Base-by-base conservation (phyloP, 208 protist genomes). In the Trypanosoma avium region DNA sequence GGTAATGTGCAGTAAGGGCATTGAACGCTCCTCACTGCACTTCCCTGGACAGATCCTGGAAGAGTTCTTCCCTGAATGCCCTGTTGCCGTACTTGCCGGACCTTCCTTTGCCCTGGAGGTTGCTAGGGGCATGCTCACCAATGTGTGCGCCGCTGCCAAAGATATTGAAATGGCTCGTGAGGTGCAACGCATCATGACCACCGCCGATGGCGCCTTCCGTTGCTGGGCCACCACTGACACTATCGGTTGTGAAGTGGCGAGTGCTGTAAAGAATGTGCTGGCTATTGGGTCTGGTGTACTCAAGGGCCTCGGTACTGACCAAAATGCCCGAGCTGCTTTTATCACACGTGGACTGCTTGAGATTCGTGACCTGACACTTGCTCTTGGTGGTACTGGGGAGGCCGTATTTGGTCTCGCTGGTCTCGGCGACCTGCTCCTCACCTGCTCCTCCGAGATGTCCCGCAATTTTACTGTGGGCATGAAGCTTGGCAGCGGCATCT, bases 191-290 rank as follows among this genome's bases (percentile, higher is more conserved):
- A 86, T 96, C 42, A 75, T 97, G 60, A 90, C 81, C 19, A 84
- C 78, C 10, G 49, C 65, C 19, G 78, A 92, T 61, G 73, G 67
- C 49, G 69, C 70, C 49, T 97, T 97, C 67, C 74, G 88, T 47
- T 89, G 83, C 65, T 96, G 88, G 72, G 75, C 88, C 29, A 79
- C 81, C 10, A 86, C 82, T 47, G 93, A 97, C 67, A 79, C 71
- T 15, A 70, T 92, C 36, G 93, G 93, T 19, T 91, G 84, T 42
- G 91, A 97, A 77, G 80, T 97, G 26, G 76, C 85, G 48, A 93
- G 90, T 67, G 89, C 93, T n/a, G 52, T 96, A 29, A 95, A 96
- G 76, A 97, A 96, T 76, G 90, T 97, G 22, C 70, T 97, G 48
- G 87, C 85, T 57, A 95, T 94, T 70, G 86, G 81, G 40, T 92